Evolutionary conservation across 441 rosid species (phyloP).

Genomic region (Melastoma candidum): DNA sequence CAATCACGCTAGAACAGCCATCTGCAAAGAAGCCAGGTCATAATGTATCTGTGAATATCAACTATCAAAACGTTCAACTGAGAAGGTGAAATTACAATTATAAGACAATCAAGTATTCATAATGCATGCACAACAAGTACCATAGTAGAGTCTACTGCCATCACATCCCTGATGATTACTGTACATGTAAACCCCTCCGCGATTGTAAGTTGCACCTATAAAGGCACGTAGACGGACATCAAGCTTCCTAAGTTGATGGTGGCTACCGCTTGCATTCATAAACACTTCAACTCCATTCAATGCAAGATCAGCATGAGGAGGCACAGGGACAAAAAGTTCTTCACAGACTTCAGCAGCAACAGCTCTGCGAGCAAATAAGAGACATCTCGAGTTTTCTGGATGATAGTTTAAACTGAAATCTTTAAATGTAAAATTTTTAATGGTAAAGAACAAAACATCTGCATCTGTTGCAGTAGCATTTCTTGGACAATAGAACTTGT

Average conservation of each 20-base stretch:
- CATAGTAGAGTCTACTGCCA: constrained; percentile 89
- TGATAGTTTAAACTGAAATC: no score
- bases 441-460: not conserved
- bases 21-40: constrained; percentile 24
- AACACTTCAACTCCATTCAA: constrained; percentile 94
- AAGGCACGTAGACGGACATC: constrained; percentile 77
- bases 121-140: constrained; percentile 24
- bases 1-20: constrained; percentile 81
- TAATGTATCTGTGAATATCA: not conserved
- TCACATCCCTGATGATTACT: constrained; percentile 99
- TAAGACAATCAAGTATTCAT: not conserved
- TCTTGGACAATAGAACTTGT: not conserved
- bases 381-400: not conserved
- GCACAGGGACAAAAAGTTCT: constrained; percentile 77
- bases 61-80: not conserved
- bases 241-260: constrained; percentile 90
- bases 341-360: constrained; percentile 96
- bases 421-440: not conserved
- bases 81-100: constrained; percentile 1
- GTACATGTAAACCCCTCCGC: constrained; percentile 95
- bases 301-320: constrained; percentile 97
- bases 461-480: no score
- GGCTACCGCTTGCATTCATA: constrained; percentile 99
- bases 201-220: constrained; percentile 77
- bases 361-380: constrained; percentile 41